phyloP scores from a whole-genome alignment of 371 early-diverging fungal genomes.

The Apophysomyces elegans region DNA sequence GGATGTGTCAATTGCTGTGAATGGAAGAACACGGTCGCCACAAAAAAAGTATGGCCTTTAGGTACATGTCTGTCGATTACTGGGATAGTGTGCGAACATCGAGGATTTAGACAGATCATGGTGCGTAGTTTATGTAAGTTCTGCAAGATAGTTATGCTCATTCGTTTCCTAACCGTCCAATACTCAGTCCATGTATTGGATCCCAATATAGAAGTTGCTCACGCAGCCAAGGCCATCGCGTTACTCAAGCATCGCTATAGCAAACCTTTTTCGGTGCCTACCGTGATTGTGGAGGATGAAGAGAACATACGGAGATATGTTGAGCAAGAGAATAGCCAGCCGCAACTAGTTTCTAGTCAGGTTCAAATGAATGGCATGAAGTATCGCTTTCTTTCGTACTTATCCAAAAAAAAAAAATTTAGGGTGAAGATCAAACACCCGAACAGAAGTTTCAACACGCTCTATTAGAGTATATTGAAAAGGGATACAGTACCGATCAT shows the following conservation, averaged over 20 bases:
- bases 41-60: constrained; percentile 8
- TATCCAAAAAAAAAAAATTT: background rate
- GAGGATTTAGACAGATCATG: constrained; percentile 8
- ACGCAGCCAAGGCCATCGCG: constrained; percentile 6
- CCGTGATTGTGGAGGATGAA: background rate
- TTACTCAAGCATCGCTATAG: background rate
- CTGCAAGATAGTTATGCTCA: background rate
- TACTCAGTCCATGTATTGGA: background rate
- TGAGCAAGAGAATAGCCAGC: background rate
- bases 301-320: background rate
- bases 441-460: background rate
- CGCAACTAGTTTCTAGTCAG: background rate
- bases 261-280: background rate
- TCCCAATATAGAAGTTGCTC: constrained; percentile 15
- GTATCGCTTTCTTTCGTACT: too few species aligned
- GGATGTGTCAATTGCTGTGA: constrained; percentile 18
- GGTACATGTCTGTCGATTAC: constrained; percentile 14
- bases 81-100: constrained; percentile 13
- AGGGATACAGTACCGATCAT: background rate
- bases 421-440: background rate
- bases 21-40: constrained; percentile 12
- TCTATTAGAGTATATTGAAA: background rate
- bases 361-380: background rate
- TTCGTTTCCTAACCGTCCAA: background rate
- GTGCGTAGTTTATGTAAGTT: constrained; percentile 19